A percentile compares a stretch with the other conserved stretches of the same genome.
Evolutionary conservation across 176 grass and related monocot genomes (phyloP).

Genomic region (Oropetium thomaeum): DNA sequence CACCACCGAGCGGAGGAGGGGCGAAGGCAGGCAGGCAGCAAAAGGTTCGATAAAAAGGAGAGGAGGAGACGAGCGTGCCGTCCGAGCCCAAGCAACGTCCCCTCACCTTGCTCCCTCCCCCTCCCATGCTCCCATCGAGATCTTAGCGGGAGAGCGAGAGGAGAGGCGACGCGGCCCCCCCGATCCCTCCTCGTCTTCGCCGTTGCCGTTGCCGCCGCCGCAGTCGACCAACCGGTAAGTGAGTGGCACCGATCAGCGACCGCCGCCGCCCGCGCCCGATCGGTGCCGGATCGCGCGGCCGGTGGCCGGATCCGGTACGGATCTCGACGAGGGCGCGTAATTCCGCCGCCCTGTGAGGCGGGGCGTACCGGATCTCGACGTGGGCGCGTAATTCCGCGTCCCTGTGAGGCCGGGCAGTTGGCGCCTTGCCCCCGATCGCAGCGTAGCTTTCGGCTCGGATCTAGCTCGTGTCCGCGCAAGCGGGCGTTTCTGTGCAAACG

Average conservation of each 20-base stretch:
- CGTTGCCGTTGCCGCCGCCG: background rate
- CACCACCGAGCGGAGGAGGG: conserved; percentile 32
- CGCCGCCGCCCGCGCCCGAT: background rate
- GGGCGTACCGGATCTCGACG: conserved; percentile 36
- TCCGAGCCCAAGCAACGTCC: conserved; percentile 55
- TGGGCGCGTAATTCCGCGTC: conserved; percentile 23
- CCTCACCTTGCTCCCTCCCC: background rate
- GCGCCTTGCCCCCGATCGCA: conserved; percentile 37
- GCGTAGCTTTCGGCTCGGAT: conserved; percentile 55
- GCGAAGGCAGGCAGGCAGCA: conserved; percentile 21
- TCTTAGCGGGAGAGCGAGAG: conserved; percentile 47
- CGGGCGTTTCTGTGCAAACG: conserved; percentile 40
- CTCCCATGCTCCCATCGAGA: conserved; percentile 48
- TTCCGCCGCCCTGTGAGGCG: conserved; percentile 14
- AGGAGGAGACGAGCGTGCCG: conserved; percentile 47
- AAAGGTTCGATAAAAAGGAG: conserved; percentile 56
- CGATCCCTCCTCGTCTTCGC: conserved; percentile 36
- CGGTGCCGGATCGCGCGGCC: conserved; percentile 33
- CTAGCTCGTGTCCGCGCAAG: conserved; percentile 31
- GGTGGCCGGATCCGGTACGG: conserved; percentile 52
- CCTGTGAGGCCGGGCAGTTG: background rate
- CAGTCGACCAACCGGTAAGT: conserved; percentile 40
- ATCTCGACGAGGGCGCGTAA: conserved; percentile 39
- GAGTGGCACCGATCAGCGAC: conserved; percentile 23
- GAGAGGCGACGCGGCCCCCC: conserved; percentile 34